Evolutionary conservation across 495 filamentous ascomycete genomes (phyloP), one percentile per base, ranked within the genome.

Genomic region (Bathelium albidoporum): DNA sequence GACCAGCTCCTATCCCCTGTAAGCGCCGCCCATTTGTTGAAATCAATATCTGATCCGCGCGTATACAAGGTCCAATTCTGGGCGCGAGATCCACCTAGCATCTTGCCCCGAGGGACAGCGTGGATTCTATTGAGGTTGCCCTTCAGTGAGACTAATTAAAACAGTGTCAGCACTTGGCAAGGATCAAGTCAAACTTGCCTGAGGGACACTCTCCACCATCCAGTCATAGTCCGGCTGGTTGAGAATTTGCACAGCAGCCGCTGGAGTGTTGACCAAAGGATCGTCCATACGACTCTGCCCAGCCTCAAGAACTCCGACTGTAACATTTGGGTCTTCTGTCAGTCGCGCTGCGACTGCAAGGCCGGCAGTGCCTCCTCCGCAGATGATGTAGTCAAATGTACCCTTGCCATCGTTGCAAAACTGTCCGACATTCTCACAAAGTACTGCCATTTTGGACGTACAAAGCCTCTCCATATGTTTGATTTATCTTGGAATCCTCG

Each of bases 11-110:
- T 3, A 61, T 67, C 62, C 16, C 41, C 58, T 18, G 43, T 83
- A 24, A 83, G 75, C 18, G 77, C 75, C 55, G 77, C 76, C 83
- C 85, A 87, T 45, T 75, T 75, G 71, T 86, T 82, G 64, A 82
- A 84, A 36, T 84, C 83, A 12, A 77, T 69, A 45, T 74, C 77
- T 34, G 75, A 81, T 0, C 79, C 82, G 22, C 65, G 65, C 24
- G 64, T 63, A 52, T 67, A 63, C 32, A 63, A 62, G 34, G 45
- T 64, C 66, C 76, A 78, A 62, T 81, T 81, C 31, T 80, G 61
- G 0, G 74, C 76, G 65, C 74, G 77, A 18, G 71, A 76, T 10
- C 79, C 77, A 2, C 79, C 77, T 16, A 81, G 63, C 16, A 77
- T 72, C 45, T 71, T 76, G 7, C 79, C 79, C 32, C 77, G 68